Conservation (phyloP, 352 stramenopile species). For the Pythium dissimile region DNA sequence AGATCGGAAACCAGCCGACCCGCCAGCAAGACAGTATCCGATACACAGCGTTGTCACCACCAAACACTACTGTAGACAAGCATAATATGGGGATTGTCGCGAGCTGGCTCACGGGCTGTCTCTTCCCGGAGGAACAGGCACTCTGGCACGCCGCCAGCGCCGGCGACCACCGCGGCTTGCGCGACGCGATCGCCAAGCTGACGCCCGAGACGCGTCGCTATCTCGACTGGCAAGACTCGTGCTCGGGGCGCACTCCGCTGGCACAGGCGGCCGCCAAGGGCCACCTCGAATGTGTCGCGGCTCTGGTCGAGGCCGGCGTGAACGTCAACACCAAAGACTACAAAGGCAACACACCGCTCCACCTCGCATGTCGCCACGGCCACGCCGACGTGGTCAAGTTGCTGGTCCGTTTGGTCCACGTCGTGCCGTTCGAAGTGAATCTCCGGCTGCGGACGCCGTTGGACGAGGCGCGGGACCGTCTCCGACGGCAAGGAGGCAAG, state of each 20-base stretch:
- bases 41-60: background rate
- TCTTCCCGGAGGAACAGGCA: conserved; percentile 26
- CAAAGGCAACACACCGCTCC: conserved; percentile 34
- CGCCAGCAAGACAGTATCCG: too few relatives aligned
- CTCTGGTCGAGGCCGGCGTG: conserved; percentile 20
- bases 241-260: conserved; percentile 25
- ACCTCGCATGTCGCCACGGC: conserved; percentile 24
- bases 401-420: conserved; percentile 14
- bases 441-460: conserved; percentile 23
- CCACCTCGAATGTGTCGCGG: conserved; percentile 12
- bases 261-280: conserved; percentile 23
- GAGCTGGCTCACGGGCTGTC: conserved; percentile 18
- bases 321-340: conserved; percentile 32
- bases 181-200: conserved; percentile 13
- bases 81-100: conserved; percentile 30
- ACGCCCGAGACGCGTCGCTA: conserved; percentile 16
- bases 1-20: too few relatives aligned
- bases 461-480: conserved; percentile 24
- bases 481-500: background rate
- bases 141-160: conserved; percentile 25
- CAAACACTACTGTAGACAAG: too few relatives aligned
- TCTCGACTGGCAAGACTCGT: conserved; percentile 28
- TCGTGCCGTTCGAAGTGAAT: conserved; percentile 28
- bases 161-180: conserved; percentile 12
- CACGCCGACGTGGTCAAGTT: conserved; percentile 18